Percentiles rank a stretch among this genome's conserved stretches.
These are phyloP conservation scores for Loxodes magnus DNA, from an alignment of 73 alveolate species.

Conservation along the genomic window DNA sequence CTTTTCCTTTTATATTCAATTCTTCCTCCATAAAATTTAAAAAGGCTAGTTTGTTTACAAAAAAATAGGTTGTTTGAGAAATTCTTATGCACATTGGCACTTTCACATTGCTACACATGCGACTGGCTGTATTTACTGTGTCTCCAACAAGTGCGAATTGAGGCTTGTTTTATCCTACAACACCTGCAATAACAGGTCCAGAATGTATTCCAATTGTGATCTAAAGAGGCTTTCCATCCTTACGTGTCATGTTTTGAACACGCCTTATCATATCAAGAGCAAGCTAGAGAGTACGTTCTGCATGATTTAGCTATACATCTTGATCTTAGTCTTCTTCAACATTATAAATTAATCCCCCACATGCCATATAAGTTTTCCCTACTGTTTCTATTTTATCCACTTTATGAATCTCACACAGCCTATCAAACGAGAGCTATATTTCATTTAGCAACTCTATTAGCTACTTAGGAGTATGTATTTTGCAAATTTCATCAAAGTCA, in stretches of 20 bases:
- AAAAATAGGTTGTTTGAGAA: neutral
- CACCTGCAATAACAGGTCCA: constrained; percentile 98
- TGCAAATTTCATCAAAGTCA: constrained; percentile 42
- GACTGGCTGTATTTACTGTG: constrained; percentile 96
- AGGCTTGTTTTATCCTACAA: constrained; percentile 96
- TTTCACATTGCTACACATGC: constrained; percentile 42
- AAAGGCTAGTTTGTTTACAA: neutral
- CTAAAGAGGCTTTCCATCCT: constrained; percentile 1
- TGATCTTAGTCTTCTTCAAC: too few species aligned
- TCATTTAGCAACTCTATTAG: constrained; percentile 40
- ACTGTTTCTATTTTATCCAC: constrained; percentile 69
- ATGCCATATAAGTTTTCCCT: constrained; percentile 78
- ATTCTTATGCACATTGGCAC: neutral
- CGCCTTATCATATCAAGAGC: neutral
- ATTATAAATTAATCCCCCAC: constrained; percentile 73
- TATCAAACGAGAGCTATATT: constrained; percentile 36
- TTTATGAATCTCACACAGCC: constrained; percentile 33
- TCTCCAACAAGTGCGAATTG: constrained; percentile 97
- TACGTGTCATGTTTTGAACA: neutral
- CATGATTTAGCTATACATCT: neutral
- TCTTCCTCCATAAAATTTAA: constrained; percentile 2
- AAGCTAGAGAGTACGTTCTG: constrained; percentile 3
- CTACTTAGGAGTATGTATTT: constrained; percentile 28
- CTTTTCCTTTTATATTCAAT: constrained; percentile 36
- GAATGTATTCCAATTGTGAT: constrained; percentile 90